Evolutionary conservation across 805 yeast species (phyloP).

Genomic region (Candida dajiaensis): DNA sequence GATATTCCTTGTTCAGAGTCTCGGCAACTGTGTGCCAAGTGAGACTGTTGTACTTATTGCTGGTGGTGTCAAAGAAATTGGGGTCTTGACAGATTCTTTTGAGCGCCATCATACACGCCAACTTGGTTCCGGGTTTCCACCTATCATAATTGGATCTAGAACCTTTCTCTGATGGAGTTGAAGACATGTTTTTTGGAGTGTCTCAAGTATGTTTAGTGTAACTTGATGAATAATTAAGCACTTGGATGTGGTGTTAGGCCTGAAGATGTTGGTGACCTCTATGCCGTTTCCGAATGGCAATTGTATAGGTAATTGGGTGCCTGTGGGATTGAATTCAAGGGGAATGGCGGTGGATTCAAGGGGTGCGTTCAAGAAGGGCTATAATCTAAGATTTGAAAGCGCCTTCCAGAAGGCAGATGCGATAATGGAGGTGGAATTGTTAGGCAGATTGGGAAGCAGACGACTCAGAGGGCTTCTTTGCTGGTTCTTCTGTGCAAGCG

Average conservation of each 20-base stretch:
- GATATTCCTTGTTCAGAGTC: slow-evolving; percentile 21
- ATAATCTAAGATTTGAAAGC: background rate
- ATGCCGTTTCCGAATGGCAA: background rate
- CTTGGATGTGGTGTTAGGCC: background rate
- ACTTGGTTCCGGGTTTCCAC: slow-evolving; percentile 25
- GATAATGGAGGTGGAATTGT: too few relatives aligned
- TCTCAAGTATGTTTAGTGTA: too few relatives aligned
- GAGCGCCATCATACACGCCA: slow-evolving; percentile 24
- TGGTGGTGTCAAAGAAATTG: slow-evolving; percentile 14
- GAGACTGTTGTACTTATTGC: slow-evolving; percentile 12
- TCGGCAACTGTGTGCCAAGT: slow-evolving; percentile 25
- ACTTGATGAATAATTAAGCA: too few relatives aligned
- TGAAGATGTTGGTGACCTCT: background rate
- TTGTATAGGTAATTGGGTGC: background rate
- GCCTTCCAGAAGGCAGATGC: background rate
- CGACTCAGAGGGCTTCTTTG: background rate
- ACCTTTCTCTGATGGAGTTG: background rate
- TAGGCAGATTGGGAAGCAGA: background rate
- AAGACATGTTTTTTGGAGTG: too few relatives aligned
- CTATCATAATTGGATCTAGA: slow-evolving; percentile 21
- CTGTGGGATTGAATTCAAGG: background rate
- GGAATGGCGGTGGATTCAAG: background rate
- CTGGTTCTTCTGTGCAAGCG: background rate
- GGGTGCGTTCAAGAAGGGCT: background rate
- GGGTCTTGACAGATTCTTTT: slow-evolving; percentile 13